Conservation (phyloP, 1,284 basidiomycete genomes). For the Cutaneotrichosporon sp. region DNA sequence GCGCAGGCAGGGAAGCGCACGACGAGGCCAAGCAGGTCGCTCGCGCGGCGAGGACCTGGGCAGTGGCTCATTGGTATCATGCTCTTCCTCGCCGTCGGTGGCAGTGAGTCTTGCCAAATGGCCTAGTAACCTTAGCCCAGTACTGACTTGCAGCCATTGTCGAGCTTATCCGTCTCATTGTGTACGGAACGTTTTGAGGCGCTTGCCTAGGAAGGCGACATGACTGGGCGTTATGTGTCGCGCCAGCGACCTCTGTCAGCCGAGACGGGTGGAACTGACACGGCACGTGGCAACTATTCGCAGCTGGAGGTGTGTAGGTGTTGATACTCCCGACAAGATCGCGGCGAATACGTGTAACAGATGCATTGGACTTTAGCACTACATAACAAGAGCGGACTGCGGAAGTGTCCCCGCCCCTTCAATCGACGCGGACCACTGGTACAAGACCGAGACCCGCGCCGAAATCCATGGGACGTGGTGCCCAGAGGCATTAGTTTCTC, state of each 20-base stretch:
- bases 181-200: constrained; percentile 27
- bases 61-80: constrained; percentile 40
- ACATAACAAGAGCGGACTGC: too few relatives aligned
- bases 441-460: constrained; percentile 22
- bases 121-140: too few relatives aligned
- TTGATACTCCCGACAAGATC: too few relatives aligned
- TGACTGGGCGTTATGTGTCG: background rate
- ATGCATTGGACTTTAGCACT: background rate
- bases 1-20: constrained; percentile 42
- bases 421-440: constrained; percentile 34
- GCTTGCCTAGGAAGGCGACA: background rate
- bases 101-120: constrained; percentile 34
- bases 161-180: constrained; percentile 36
- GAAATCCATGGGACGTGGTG: constrained; percentile 42
- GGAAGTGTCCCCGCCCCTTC: constrained; percentile 33
- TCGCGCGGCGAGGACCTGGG: constrained; percentile 26
- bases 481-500: constrained; percentile 23
- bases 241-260: too few relatives aligned
- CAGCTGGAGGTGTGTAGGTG: too few relatives aligned
- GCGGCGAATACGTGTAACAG: background rate
- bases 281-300: too few relatives aligned
- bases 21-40: constrained; percentile 31
- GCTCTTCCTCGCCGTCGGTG: constrained; percentile 42
- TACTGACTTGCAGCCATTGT: too few relatives aligned
- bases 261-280: background rate